Evolutionary conservation across 2,329 filamentous ascomycete species (phyloP), one percentile per base, ranked within the genome.

Genomic region (Ceratocystis papillata): DNA sequence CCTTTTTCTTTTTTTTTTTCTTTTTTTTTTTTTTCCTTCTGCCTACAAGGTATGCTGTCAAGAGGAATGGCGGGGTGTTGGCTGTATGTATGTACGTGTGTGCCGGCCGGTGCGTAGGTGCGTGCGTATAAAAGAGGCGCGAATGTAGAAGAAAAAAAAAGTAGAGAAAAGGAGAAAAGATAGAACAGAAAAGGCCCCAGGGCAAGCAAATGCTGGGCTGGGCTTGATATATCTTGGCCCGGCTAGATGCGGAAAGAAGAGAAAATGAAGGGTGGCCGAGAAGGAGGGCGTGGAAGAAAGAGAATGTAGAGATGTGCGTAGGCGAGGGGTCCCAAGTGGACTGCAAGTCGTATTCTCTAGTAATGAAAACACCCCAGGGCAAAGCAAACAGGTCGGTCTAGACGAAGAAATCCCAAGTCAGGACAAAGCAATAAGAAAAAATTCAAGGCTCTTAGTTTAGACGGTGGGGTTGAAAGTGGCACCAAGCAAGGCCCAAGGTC

Each of bases 401-500:
- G 30, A 61, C 5, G 37, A 12, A 45, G 44, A 62, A 45, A 41
- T 12, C 2, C 30, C 17, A 15, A 37, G 22, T 61, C 20, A 59
- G 15, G 53, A 59, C 28, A 37, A 37, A 37, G n/a, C 33, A 17
- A n/a, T n/a, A 62, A 46, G 25, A 62, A 46, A 62, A 62, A 62
- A 46, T 28, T 30, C 5, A n/a, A 46, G 44, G 57, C n/a, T 62
- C 60, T 28, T 62, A 46, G 44, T 55, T 53, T 37, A 57, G 62
- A 28, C 62, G 37, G 62, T 64, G 62, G 62, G 48, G 62, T 57
- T 64, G 45, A 63, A 63, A 62, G 60, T 62, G 60, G 60, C 25
- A 45, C 60, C 25, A 55, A 55, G 50, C 50, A 22, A 37, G 33
- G 45, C 44, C 44, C 45, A 48, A 55, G 22, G 22, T 55, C 22